Evolutionary conservation across 2,329 filamentous ascomycete genomes (phyloP).

Genomic region (Colletotrichum sidae): DNA sequence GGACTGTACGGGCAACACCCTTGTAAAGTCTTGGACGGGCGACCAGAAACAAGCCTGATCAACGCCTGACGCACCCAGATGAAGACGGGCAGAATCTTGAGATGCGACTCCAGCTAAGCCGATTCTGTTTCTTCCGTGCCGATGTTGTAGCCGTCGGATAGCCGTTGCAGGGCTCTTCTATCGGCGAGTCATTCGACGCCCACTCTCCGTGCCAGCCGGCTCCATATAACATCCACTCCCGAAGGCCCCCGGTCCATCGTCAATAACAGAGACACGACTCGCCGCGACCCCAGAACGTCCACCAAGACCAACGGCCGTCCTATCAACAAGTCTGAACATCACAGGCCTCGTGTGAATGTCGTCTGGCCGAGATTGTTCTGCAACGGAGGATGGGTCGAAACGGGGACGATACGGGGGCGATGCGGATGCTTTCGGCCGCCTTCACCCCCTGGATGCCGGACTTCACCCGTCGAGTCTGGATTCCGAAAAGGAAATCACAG

Average conservation of each 20-base stretch:
- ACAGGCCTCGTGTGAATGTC: neutral
- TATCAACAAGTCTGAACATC: constrained; percentile 9
- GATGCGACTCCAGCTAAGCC: too few relatives aligned
- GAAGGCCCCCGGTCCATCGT: neutral
- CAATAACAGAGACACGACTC: constrained; percentile 5
- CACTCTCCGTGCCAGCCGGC: constrained; percentile 4
- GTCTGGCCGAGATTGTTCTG: constrained; percentile 18
- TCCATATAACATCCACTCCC: neutral
- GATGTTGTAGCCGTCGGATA: neutral
- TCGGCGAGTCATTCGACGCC: constrained; percentile 16
- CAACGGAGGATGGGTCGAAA: neutral
- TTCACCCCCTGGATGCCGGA: constrained; percentile 3
- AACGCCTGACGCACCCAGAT: too few relatives aligned
- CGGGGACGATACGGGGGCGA: neutral
- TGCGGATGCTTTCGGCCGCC: constrained; percentile 2
- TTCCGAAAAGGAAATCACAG: too few relatives aligned
- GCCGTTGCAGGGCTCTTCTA: neutral
- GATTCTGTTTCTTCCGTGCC: neutral
- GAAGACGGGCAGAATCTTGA: too few relatives aligned
- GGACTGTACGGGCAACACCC: too few relatives aligned
- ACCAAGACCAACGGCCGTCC: constrained; percentile 6
- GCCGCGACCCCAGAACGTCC: constrained; percentile 7
- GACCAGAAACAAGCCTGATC: too few relatives aligned
- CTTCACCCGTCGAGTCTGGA: constrained; percentile 3
- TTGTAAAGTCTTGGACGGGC: too few relatives aligned